A percentile compares a stretch with the other conserved stretches of the same genome.
phyloP scores from a whole-genome alignment of 2,329 filamentous ascomycete genomes.

The Ciborinia camelliae region DNA sequence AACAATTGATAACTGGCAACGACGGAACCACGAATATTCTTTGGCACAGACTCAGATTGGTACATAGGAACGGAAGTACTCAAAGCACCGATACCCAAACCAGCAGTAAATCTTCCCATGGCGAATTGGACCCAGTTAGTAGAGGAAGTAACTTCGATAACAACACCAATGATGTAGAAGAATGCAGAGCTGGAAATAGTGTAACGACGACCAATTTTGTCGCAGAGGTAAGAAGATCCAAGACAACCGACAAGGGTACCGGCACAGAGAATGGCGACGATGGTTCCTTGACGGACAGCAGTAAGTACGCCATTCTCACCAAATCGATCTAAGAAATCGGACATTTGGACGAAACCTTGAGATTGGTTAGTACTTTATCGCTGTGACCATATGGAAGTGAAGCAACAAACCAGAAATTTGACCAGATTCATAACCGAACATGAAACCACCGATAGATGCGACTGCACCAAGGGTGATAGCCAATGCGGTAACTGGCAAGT shows the following conservation, averaged over 20 bases:
- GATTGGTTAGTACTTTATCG: constrained; percentile 28
- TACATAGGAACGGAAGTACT: constrained; percentile 67
- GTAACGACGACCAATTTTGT: constrained; percentile 57
- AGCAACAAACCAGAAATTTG: constrained; percentile 46
- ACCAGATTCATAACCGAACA: constrained; percentile 47
- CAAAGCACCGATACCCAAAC: constrained; percentile 61
- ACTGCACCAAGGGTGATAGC: constrained; percentile 50
- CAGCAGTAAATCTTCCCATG: constrained; percentile 62
- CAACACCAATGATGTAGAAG: constrained; percentile 60
- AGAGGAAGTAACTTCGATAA: constrained; percentile 59
- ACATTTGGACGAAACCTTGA: constrained; percentile 60
- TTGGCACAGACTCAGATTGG: constrained; percentile 62
- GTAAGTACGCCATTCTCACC: constrained; percentile 49
- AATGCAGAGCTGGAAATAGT: constrained; percentile 58
- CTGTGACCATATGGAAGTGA: background rate
- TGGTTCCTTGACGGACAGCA: constrained; percentile 57
- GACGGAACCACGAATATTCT: constrained; percentile 60
- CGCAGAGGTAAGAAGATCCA: constrained; percentile 57
- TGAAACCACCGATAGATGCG: constrained; percentile 54
- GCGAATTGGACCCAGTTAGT: constrained; percentile 61
- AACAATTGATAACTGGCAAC: constrained; percentile 66
- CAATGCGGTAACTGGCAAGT: constrained; percentile 37
- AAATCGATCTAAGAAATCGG: constrained; percentile 54
- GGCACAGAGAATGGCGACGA: constrained; percentile 59
- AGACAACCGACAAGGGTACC: constrained; percentile 59